Evolutionary conservation across 1,284 basidiomycete species (phyloP).

Genomic region (Ustilago bromivora): DNA sequence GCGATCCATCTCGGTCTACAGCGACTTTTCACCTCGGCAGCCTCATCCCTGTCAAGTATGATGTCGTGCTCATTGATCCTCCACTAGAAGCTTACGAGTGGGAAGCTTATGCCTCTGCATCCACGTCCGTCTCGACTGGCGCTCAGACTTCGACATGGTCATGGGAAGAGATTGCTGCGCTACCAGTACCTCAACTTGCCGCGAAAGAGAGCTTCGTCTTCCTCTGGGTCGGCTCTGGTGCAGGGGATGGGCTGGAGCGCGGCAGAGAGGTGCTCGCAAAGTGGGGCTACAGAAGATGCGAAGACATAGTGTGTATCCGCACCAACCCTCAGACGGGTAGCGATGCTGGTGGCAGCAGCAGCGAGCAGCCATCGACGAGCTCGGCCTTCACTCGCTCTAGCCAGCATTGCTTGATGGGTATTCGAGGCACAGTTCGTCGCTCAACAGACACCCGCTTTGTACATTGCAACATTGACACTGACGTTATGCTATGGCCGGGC

Average conservation of each 20-base stretch:
- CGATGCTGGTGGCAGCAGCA: background rate
- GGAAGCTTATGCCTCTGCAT: conserved; percentile 38
- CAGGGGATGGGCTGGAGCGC: conserved; percentile 88
- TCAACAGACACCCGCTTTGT: conserved; percentile 95
- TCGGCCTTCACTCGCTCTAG: conserved; percentile 53
- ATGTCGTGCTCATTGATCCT: conserved; percentile 91
- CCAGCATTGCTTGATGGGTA: conserved; percentile 97
- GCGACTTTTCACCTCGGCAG: conserved; percentile 51
- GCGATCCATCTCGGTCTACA: conserved; percentile 19
- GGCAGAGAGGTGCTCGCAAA: conserved; percentile 89
- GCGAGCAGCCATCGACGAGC: conserved; percentile 28
- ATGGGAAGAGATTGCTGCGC: conserved; percentile 83
- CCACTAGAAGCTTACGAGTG: conserved; percentile 74
- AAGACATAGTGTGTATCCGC: conserved; percentile 97
- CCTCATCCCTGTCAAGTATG: conserved; percentile 79
- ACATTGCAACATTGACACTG: conserved; percentile 97
- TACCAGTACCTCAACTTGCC: conserved; percentile 85
- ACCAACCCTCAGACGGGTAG: conserved; percentile 77
- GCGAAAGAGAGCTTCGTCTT: conserved; percentile 88
- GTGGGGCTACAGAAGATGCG: conserved; percentile 96
- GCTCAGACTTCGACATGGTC: conserved; percentile 72
- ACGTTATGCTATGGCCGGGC: conserved; percentile 91
- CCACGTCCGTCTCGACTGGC: conserved; percentile 6
- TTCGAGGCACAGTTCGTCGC: conserved; percentile 92
- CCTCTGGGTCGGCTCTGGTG: conserved; percentile 94